Conservation (phyloP, 1,139 yeast genomes). For the Geotrichum candidum region DNA sequence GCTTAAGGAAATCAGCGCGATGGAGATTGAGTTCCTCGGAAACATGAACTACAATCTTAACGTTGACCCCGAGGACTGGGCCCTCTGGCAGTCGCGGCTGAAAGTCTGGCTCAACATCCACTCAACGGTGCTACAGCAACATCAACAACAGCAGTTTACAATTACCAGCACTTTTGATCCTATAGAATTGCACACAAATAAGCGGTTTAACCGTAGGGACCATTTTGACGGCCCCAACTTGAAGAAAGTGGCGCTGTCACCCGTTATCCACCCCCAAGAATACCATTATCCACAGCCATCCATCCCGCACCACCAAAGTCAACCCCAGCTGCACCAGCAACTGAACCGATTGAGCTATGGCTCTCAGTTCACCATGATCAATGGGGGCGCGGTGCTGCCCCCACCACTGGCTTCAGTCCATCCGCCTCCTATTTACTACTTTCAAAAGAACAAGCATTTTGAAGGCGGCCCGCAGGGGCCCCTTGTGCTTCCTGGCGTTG, state of each 20-base stretch:
- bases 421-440: neutral
- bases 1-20: constrained; percentile 49
- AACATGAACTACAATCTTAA: constrained; percentile 32
- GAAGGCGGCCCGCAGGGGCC: neutral
- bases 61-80: constrained; percentile 30
- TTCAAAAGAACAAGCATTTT: neutral
- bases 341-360: neutral
- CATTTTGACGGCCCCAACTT: neutral
- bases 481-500: neutral
- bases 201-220: neutral
- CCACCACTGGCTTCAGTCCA: neutral
- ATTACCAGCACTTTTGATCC: neutral
- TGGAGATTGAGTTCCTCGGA: constrained; percentile 48
- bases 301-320: neutral
- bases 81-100: constrained; percentile 28
- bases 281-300: neutral
- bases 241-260: neutral
- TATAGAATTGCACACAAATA: neutral
- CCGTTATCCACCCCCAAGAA: neutral
- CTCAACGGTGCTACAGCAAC: constrained; percentile 1
- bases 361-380: neutral
- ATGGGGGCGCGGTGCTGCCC: neutral
- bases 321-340: neutral
- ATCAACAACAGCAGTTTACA: neutral
- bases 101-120: constrained; percentile 26